Evolutionary conservation across 805 yeast genomes (phyloP).

Genomic region (Candida hispaniensis): DNA sequence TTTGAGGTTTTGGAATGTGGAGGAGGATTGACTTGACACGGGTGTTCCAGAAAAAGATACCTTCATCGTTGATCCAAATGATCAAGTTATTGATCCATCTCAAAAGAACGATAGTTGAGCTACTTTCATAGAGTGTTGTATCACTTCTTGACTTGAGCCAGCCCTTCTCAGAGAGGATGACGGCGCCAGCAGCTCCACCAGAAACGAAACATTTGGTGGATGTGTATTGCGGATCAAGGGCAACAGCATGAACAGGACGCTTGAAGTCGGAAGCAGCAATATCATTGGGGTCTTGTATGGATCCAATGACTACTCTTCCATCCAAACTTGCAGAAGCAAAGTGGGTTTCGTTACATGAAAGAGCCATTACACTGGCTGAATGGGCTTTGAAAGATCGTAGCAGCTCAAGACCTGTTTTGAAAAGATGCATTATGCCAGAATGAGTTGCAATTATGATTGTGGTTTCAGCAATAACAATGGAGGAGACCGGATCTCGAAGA

Average conservation of each 20-base stretch:
- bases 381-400: constrained; percentile 75
- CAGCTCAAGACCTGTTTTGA: constrained; percentile 46
- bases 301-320: constrained; percentile 80
- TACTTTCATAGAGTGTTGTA: constrained; percentile 38
- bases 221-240: constrained; percentile 59
- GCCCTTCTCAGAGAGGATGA: constrained; percentile 59
- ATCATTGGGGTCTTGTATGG: constrained; percentile 50
- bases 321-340: constrained; percentile 89
- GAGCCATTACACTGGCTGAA: constrained; percentile 66
- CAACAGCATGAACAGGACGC: constrained; percentile 81
- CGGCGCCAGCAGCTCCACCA: constrained; percentile 86
- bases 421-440: constrained; percentile 66
- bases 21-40: constrained; percentile 40
- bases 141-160: constrained; percentile 85
- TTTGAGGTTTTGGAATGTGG: constrained; percentile 46
- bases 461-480: constrained; percentile 48
- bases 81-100: constrained; percentile 52
- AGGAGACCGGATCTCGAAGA: constrained; percentile 65
- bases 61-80: constrained; percentile 77
- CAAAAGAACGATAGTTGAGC: constrained; percentile 64
- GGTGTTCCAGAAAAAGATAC: constrained; percentile 58
- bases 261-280: constrained; percentile 69
- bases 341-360: constrained; percentile 59
- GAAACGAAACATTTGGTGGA: constrained; percentile 57
- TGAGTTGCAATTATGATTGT: constrained; percentile 80